Base-by-base conservation (phyloP, 139 green algal genomes). In the Micractinium sp. region DNA sequence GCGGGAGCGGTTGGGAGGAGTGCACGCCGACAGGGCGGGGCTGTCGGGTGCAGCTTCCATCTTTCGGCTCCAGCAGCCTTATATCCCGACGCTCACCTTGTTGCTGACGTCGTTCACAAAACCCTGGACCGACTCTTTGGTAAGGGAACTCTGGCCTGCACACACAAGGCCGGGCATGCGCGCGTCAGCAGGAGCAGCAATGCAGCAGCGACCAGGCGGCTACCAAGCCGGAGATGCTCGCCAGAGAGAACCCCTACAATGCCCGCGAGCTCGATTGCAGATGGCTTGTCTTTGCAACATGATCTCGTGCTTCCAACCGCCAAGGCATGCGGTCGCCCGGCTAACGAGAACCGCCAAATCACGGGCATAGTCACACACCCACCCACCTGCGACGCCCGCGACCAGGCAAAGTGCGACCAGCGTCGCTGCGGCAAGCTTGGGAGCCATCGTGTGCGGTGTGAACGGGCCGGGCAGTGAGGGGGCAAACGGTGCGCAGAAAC, bases 31-130 rank as follows among this genome's bases (percentile, higher is more conserved):
- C n/a, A n/a, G n/a, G n/a, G n/a, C n/a, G n/a, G n/a, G n/a, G n/a
- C n/a, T n/a, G n/a, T n/a, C n/a, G n/a, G n/a, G n/a, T n/a, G 47
- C 47, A 56, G 47, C 47, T 5, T 16, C 47, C 47, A 56, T 16
- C 47, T 56, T 5, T 56, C 9, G 47, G 9, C 47, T 16, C 47
- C 5, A 5, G 7, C 47, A 56, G 9, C 47, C 47, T 16, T 56
- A 9, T 9, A 71, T 2, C 63, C 60, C 41, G 35, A 35, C 23
- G 9, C 41, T 20, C 29, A 63, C 79, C 79, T 67, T 69, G 47
- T 85, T 85, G 79, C 22, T 38, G 9, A 85, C 29, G 2, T 85
- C 79, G 23, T 85, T 85, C 12, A 85, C 79, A 25, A 85, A 85
- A 2, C 0, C 14, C 79, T 85, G 79, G 25, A 85, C 74, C 33